Percentiles rank a stretch among this genome's conserved stretches.
phyloP scores from a whole-genome alignment of 345 rosid species.

The Ricinus communis region DNA sequence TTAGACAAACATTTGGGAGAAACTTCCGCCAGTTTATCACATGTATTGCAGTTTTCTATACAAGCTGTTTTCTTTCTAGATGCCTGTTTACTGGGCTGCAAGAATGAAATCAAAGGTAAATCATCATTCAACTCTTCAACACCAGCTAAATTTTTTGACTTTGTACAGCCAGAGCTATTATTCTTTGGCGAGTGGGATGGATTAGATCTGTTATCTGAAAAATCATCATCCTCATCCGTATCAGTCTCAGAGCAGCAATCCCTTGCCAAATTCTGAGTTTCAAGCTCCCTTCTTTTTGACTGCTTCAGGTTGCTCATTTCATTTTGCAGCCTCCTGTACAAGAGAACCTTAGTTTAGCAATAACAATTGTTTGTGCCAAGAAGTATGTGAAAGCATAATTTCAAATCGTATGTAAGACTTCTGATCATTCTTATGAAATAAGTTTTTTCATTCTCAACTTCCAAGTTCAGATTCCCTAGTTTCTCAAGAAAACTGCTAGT shows the following conservation, averaged over 20 bases:
- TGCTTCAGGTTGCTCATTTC: constrained; percentile 63
- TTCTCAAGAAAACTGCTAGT: constrained; percentile 6
- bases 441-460: constrained; percentile 13
- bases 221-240: constrained; percentile 61
- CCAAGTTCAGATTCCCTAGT: constrained; percentile 10
- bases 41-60: constrained; percentile 31
- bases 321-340: constrained; percentile 64
- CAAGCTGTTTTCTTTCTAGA: constrained; percentile 29
- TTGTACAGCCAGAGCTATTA: constrained; percentile 39
- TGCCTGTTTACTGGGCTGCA: constrained; percentile 42
- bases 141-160: constrained; percentile 34
- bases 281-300: constrained; percentile 37
- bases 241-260: constrained; percentile 90
- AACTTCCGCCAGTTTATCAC: constrained; percentile 27
- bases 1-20: constrained; percentile 40
- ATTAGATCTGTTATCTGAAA: constrained; percentile 40
- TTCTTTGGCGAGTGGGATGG: constrained; percentile 36
- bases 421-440: neutral
- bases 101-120: constrained; percentile 59
- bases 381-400: neutral
- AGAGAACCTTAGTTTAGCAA: constrained; percentile 16
- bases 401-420: neutral
- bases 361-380: constrained; percentile 2
- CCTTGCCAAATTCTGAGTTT: constrained; percentile 28
- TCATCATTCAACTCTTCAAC: constrained; percentile 55